Evolutionary conservation across 1,284 basidiomycete genomes (phyloP).

Genomic region (Malassezia restricta): DNA sequence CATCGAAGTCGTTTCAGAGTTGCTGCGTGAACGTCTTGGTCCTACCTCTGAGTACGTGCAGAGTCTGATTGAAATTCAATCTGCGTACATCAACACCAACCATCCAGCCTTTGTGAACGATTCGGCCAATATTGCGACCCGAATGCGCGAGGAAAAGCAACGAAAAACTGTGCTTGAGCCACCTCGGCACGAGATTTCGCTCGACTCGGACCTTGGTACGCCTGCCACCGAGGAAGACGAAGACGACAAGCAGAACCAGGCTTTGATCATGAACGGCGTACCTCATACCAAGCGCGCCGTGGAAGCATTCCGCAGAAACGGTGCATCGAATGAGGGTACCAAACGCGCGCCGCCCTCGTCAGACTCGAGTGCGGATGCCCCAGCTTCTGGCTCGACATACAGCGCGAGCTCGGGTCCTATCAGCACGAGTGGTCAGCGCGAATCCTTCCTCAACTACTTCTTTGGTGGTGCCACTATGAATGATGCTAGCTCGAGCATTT

Average conservation of each 20-base stretch:
- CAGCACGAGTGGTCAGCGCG: constrained; percentile 12
- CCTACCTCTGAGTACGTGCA: constrained; percentile 93
- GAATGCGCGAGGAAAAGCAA: constrained; percentile 28
- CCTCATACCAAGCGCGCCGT: background rate
- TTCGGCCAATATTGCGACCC: constrained; percentile 42
- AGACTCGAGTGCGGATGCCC: constrained; percentile 18
- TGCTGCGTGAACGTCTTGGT: constrained; percentile 83
- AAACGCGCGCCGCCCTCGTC: constrained; percentile 16
- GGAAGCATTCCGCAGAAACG: background rate
- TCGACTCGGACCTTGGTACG: constrained; percentile 25
- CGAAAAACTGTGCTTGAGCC: constrained; percentile 43
- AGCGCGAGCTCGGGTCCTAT: background rate
- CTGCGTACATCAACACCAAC: constrained; percentile 98
- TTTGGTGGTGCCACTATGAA: constrained; percentile 37
- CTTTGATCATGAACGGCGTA: constrained; percentile 14
- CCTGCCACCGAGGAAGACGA: constrained; percentile 28
- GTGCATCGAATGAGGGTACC: background rate
- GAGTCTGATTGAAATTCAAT: constrained; percentile 90
- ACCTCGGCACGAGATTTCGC: constrained; percentile 23
- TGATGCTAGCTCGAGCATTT: constrained; percentile 21
- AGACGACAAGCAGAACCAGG: constrained; percentile 16
- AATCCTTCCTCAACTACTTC: constrained; percentile 45
- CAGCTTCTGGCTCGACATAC: background rate
- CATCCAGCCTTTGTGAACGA: constrained; percentile 71
- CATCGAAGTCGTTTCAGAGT: constrained; percentile 92